Evolutionary conservation across 2,329 filamentous ascomycete species (phyloP).

Genomic region (Talaromyces sp.): DNA sequence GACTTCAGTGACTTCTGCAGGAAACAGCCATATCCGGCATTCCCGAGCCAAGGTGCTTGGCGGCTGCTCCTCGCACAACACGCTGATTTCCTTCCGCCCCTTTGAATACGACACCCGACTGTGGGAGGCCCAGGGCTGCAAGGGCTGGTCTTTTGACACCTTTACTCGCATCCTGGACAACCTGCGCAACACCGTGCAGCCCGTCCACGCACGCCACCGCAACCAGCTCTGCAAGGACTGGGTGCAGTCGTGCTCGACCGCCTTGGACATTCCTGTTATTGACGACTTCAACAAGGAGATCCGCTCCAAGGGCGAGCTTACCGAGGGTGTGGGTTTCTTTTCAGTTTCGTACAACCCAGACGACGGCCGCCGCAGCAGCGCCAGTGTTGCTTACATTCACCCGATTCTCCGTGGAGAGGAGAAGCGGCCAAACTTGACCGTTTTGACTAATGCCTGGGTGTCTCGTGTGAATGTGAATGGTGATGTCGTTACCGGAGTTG

Average conservation of each 20-base stretch:
- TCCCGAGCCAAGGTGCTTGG: slow-evolving; percentile 88
- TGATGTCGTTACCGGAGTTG: slow-evolving; percentile 66
- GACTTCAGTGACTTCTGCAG: slow-evolving; percentile 33
- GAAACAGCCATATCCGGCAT: slow-evolving; percentile 87
- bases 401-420: slow-evolving; percentile 80
- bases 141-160: slow-evolving; percentile 79
- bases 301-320: slow-evolving; percentile 63
- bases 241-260: slow-evolving; percentile 72
- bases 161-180: slow-evolving; percentile 78
- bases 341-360: slow-evolving; percentile 88
- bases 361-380: slow-evolving; percentile 74
- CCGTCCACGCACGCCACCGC: slow-evolving; percentile 75
- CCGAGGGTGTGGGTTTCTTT: slow-evolving; percentile 80
- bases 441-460: slow-evolving; percentile 85
- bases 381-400: slow-evolving; percentile 88
- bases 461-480: slow-evolving; percentile 68
- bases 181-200: slow-evolving; percentile 83
- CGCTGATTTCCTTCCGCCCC: slow-evolving; percentile 84
- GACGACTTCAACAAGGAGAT: slow-evolving; percentile 86
- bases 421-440: slow-evolving; percentile 73
- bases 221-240: slow-evolving; percentile 91
- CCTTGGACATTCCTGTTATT: slow-evolving; percentile 74
- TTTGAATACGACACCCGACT: slow-evolving; percentile 82
- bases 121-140: slow-evolving; percentile 76
- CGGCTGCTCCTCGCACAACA: slow-evolving; percentile 91